Evolutionary conservation across 371 early-diverging fungal species (phyloP).

Genomic region (Mortierella sp.): DNA sequence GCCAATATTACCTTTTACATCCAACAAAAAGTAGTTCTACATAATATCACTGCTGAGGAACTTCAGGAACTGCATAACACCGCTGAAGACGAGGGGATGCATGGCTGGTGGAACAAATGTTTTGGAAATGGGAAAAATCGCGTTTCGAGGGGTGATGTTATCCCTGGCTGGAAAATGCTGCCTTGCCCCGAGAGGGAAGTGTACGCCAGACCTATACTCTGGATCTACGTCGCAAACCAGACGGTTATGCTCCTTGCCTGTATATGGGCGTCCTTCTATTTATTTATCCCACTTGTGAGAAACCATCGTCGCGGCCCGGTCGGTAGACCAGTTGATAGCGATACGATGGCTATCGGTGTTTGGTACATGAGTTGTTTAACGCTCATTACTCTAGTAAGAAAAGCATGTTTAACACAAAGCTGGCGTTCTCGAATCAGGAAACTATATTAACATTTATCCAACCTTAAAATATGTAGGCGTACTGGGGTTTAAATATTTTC

Average conservation of each 20-base stretch:
- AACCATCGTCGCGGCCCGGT: slow-evolving; percentile 35
- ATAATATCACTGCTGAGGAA: not conserved
- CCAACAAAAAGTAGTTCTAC: slow-evolving; percentile 13
- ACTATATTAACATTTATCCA: too few relatives aligned
- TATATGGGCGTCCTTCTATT: slow-evolving; percentile 35
- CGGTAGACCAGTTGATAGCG: slow-evolving; percentile 33
- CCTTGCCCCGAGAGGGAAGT: not conserved
- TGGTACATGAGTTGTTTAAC: slow-evolving; percentile 42
- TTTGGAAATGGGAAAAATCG: not conserved
- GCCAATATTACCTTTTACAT: slow-evolving; percentile 28
- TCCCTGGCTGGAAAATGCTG: slow-evolving; percentile 8
- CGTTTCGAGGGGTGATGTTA: not conserved
- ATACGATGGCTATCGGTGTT: slow-evolving; percentile 49
- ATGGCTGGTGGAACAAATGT: not conserved
- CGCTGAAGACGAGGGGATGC: not conserved
- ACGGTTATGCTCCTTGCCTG: slow-evolving; percentile 38
- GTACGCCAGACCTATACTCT: slow-evolving; percentile 8
- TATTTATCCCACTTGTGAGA: slow-evolving; percentile 46
- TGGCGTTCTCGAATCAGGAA: not conserved
- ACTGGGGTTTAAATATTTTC: slow-evolving; percentile 22
- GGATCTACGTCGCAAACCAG: slow-evolving; percentile 27
- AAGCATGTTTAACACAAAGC: not conserved
- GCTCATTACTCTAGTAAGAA: slow-evolving; percentile 31
- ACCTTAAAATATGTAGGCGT: slow-evolving; percentile 17
- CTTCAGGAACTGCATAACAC: not conserved